Percentiles rank a stretch among this genome's conserved stretches.
Evolutionary conservation across 2,329 filamentous ascomycete species (phyloP).

Genomic region (Arthrobotrys iridis): DNA sequence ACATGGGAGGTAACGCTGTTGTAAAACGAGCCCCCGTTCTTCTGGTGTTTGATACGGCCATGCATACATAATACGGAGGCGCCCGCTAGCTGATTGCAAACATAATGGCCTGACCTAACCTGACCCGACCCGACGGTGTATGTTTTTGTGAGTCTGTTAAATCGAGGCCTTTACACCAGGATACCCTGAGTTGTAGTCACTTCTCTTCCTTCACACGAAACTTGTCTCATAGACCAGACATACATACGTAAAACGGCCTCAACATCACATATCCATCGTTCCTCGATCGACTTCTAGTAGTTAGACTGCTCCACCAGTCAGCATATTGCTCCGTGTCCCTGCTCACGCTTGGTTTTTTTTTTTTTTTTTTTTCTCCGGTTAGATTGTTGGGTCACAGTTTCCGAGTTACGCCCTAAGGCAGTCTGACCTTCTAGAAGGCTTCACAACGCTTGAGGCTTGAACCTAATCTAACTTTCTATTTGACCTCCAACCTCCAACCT

Average conservation of each 20-base stretch:
- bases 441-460: slow-evolving; percentile 2
- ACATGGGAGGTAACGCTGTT: not conserved
- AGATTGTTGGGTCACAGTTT: slow-evolving; percentile 16
- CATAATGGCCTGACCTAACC: slow-evolving; percentile 4
- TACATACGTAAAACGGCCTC: not conserved
- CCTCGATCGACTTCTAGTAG: slow-evolving; percentile 6
- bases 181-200: slow-evolving; percentile 23
- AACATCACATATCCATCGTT: not conserved
- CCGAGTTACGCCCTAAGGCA: slow-evolving; percentile 22
- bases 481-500: not conserved
- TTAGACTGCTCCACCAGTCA: slow-evolving; percentile 28
- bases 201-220: slow-evolving; percentile 28
- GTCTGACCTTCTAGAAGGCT: slow-evolving; percentile 14
- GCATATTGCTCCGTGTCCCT: slow-evolving; percentile 9
- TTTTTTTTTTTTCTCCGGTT: not conserved
- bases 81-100: slow-evolving; percentile 18
- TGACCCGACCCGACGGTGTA: slow-evolving; percentile 1
- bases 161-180: slow-evolving; percentile 24
- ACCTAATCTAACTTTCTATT: slow-evolving; percentile 11
- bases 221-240: slow-evolving; percentile 13
- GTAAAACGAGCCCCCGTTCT: slow-evolving; percentile 41
- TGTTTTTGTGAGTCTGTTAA: slow-evolving; percentile 10
- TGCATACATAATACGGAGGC: slow-evolving; percentile 35
- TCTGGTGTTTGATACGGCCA: not conserved
- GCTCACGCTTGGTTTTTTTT: not conserved